phyloP scores from a whole-genome alignment of 164 flowering plant species.

The Buxus sempervirens region DNA sequence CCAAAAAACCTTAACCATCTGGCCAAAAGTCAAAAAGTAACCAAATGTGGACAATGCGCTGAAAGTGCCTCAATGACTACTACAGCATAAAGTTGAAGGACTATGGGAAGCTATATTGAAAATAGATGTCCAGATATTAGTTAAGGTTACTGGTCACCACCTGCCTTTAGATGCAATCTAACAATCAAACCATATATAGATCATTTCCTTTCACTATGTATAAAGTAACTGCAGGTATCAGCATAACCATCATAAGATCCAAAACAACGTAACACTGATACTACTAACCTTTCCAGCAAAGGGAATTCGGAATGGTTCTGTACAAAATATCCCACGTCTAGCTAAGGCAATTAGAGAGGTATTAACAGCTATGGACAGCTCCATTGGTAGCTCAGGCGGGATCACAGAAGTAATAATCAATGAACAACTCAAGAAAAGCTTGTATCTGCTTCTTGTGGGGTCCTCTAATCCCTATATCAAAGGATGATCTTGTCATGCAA shows the following conservation, averaged over 20 bases:
- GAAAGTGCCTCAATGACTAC: no score
- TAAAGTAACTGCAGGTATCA: background rate
- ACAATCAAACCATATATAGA: background rate
- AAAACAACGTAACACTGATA: background rate
- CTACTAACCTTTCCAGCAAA: slow-evolving; percentile 93
- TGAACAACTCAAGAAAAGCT: slow-evolving; percentile 92
- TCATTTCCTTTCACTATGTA: background rate
- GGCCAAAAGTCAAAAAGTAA: no score
- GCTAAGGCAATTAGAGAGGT: slow-evolving; percentile 95
- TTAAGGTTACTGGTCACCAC: background rate
- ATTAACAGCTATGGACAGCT: slow-evolving; percentile 96
- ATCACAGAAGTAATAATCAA: slow-evolving; percentile 95
- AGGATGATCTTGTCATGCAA: slow-evolving; percentile 7
- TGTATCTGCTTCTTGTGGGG: slow-evolving; percentile 96
- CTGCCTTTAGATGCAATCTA: background rate
- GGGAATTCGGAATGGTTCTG: slow-evolving; percentile 97
- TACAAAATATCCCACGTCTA: slow-evolving; percentile 93
- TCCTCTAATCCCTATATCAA: slow-evolving; percentile 87
- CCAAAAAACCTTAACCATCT: no score
- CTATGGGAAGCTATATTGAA: no score
- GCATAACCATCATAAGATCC: background rate
- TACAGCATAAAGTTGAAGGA: no score
- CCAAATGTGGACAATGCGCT: no score
- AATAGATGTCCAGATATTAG: no score
- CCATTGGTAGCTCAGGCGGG: slow-evolving; percentile 99